Evolutionary conservation across 257 asterid genomes (phyloP).

Genomic region (Solanum medicagineum): DNA sequence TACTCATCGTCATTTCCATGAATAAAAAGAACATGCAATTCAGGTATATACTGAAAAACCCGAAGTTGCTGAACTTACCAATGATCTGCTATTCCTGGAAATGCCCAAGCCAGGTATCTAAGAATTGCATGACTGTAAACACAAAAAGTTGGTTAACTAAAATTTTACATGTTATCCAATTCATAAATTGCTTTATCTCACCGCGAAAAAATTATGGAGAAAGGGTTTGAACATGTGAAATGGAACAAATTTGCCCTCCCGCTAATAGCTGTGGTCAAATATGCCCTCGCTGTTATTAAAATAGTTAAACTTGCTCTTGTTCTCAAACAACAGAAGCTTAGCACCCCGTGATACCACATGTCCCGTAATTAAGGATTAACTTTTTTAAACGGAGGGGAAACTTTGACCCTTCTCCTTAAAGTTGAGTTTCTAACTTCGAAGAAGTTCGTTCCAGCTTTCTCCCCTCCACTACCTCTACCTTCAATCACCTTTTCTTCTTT

Average conservation of each 20-base stretch:
- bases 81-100: conserved; percentile 89
- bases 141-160: neutral
- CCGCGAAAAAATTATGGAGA: neutral
- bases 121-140: conserved; percentile 83
- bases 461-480: neutral
- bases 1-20: neutral
- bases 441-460: neutral
- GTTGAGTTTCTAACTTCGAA: neutral
- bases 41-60: neutral
- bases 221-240: neutral
- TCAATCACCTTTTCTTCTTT: neutral
- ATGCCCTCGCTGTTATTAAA: neutral
- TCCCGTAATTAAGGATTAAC: too few species aligned
- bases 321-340: neutral
- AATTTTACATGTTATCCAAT: neutral
- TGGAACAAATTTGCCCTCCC: neutral
- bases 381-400: too few species aligned
- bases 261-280: neutral
- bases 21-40: neutral
- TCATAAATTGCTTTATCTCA: neutral
- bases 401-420: neutral
- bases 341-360: neutral
- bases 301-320: too few species aligned
- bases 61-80: conserved; percentile 44
- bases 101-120: conserved; percentile 56